These are phyloP conservation scores for Holtermanniella nyarrowii DNA, from an alignment of 768 basidiomycete species.

Conservation along the genomic window DNA sequence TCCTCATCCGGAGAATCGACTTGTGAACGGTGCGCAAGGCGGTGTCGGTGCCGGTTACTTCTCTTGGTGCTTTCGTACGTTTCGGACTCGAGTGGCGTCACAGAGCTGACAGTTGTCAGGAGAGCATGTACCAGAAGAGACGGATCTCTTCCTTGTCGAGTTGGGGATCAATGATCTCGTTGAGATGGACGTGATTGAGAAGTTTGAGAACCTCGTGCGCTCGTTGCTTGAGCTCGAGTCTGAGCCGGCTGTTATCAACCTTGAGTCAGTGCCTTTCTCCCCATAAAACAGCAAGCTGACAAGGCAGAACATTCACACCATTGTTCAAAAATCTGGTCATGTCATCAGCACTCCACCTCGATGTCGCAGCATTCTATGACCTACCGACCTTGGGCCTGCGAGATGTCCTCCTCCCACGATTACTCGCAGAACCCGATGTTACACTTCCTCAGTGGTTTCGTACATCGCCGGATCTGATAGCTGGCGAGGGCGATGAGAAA, in stretches of 20 bases:
- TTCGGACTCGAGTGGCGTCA: not conserved
- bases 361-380: conserved; percentile 29
- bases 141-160: conserved; percentile 28
- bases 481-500: conserved; percentile 18
- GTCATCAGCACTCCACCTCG: conserved; percentile 29
- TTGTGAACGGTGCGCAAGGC: conserved; percentile 32
- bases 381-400: conserved; percentile 25
- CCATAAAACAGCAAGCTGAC: too few species aligned
- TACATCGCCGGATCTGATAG: conserved; percentile 10
- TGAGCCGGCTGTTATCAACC: conserved; percentile 30
- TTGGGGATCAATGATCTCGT: conserved; percentile 32
- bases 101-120: conserved; percentile 7
- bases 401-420: conserved; percentile 23
- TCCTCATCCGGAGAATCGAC: conserved; percentile 20
- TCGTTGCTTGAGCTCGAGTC: conserved; percentile 17
- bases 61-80: conserved; percentile 31
- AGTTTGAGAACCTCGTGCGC: conserved; percentile 23
- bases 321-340: conserved; percentile 28
- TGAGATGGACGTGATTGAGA: conserved; percentile 13
- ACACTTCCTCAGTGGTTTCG: conserved; percentile 30
- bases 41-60: conserved; percentile 30
- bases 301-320: conserved; percentile 29
- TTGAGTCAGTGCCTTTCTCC: conserved; percentile 25
- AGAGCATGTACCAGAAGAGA: conserved; percentile 29
- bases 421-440: conserved; percentile 18